These are phyloP conservation scores for Neofusicoccum kwambonambiense DNA, from an alignment of 2,329 filamentous ascomycete genomes.

Conservation along the genomic window DNA sequence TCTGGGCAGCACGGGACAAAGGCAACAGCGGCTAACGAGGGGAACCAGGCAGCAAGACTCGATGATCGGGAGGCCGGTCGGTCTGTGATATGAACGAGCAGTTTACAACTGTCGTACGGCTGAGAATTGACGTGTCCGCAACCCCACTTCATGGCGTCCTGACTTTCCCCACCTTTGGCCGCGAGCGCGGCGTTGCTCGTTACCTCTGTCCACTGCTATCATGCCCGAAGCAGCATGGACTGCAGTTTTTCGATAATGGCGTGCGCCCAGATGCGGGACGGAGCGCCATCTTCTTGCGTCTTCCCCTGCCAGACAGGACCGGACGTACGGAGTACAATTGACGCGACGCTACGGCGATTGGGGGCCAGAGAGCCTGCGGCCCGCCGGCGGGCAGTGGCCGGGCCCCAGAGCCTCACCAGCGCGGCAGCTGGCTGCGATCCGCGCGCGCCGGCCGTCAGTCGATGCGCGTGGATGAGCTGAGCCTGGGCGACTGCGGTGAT, in stretches of 20 bases:
- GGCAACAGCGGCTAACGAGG: neutral
- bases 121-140: constrained; percentile 12
- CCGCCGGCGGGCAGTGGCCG: too few species aligned
- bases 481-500: too few species aligned
- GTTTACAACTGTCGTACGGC: neutral
- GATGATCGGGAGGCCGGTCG: neutral
- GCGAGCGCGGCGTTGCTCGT: neutral
- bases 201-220: neutral
- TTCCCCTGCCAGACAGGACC: too few species aligned
- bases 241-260: neutral
- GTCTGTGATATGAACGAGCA: neutral
- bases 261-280: neutral
- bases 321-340: too few species aligned
- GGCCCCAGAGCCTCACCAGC: too few species aligned
- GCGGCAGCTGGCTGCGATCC: too few species aligned
- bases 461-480: too few species aligned
- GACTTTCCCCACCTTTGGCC: neutral
- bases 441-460: too few species aligned
- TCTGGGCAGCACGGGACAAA: neutral
- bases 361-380: neutral
- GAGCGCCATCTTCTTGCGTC: neutral
- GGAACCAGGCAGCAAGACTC: neutral
- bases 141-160: neutral
- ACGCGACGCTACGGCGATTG: neutral
- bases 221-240: constrained; percentile 1